phyloP scores from a whole-genome alignment of 495 filamentous ascomycete genomes.

The Aspergillus campestris region DNA sequence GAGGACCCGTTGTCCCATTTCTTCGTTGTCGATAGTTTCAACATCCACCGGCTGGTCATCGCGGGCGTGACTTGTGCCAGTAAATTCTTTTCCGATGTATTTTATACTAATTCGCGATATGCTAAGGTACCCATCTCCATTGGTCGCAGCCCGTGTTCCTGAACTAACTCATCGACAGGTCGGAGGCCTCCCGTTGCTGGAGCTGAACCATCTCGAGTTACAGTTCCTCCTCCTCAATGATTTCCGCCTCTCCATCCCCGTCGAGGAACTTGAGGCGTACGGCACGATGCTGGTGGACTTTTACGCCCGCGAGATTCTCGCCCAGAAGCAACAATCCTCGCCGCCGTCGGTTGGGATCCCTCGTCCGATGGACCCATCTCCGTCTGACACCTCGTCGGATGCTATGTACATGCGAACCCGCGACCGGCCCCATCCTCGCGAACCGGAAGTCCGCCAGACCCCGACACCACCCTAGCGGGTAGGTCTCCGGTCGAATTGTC shows the following conservation, averaged over 20 bases:
- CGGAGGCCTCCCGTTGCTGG: conserved; percentile 87
- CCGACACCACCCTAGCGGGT: conserved; percentile 32
- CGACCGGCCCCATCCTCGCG: conserved; percentile 22
- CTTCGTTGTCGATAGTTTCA: conserved; percentile 98
- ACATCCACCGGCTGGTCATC: conserved; percentile 96
- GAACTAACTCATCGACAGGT: conserved; percentile 48
- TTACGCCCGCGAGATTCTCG: conserved; percentile 84
- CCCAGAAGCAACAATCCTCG: conserved; percentile 47
- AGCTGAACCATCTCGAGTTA: conserved; percentile 93
- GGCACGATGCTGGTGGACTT: conserved; percentile 99
- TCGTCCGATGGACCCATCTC: conserved; percentile 12
- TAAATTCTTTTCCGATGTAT: conserved; percentile 99
- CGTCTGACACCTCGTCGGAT: conserved; percentile 19
- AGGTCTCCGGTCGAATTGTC: neutral
- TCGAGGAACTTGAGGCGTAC: conserved; percentile 94
- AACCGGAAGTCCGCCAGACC: conserved; percentile 26
- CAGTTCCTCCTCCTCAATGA: conserved; percentile 97
- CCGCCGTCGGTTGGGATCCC: conserved; percentile 16
- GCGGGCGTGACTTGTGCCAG: conserved; percentile 96
- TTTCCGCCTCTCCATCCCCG: conserved; percentile 87
- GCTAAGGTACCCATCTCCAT: conserved; percentile 66
- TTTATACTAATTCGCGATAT: conserved; percentile 98
- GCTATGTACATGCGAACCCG: conserved; percentile 34
- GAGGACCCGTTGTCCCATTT: conserved; percentile 63
- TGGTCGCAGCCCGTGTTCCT: conserved; percentile 3